Evolutionary conservation across 257 asterid species (phyloP).

Genomic region (Nemophila menziesii): DNA sequence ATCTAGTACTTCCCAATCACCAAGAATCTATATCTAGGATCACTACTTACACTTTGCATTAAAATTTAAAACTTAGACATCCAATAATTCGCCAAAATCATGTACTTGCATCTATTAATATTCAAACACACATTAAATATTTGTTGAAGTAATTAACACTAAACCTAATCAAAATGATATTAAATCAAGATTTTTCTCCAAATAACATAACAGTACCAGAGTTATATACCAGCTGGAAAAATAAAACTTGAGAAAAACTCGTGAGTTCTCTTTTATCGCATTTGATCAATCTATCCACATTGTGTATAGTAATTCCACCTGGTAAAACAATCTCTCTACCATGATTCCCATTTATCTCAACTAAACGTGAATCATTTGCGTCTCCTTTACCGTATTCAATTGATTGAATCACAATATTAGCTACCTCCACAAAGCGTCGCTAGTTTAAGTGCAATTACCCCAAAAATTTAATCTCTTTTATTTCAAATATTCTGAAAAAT

Average conservation of each 20-base stretch:
- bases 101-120: not conserved
- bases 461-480: constrained; percentile 17
- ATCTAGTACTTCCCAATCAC: not conserved
- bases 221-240: constrained; percentile 74
- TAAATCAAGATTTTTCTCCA: not conserved
- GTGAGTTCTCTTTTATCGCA: constrained; percentile 96
- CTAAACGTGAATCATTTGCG: constrained; percentile 33
- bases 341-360: constrained; percentile 63
- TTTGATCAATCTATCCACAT: constrained; percentile 72
- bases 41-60: not conserved
- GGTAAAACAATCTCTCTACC: constrained; percentile 79
- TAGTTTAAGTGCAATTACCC: constrained; percentile 69
- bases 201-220: not conserved
- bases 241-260: constrained; percentile 73
- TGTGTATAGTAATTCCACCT: constrained; percentile 56
- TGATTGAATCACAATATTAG: constrained; percentile 74
- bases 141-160: not conserved
- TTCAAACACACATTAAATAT: not conserved
- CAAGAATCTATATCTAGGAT: not conserved
- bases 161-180: not conserved
- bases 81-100: not conserved
- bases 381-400: constrained; percentile 93
- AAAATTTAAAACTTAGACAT: too few relatives aligned
- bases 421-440: constrained; percentile 80
- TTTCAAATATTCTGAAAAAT: too few relatives aligned